Conservation (phyloP, 2,329 filamentous ascomycete species). For the Fusarium nelsonii region DNA sequence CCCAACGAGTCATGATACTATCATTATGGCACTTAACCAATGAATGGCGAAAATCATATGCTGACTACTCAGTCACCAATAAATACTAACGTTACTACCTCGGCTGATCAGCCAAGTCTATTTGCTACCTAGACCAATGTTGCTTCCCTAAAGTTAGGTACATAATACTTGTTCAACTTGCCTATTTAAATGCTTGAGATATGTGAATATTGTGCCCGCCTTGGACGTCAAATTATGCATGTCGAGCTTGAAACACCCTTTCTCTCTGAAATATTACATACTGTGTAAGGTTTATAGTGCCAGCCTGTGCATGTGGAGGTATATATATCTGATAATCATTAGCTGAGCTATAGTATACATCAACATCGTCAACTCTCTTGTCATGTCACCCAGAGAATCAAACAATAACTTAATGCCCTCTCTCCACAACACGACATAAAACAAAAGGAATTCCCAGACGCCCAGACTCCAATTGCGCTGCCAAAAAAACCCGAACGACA, state of each 20-base stretch:
- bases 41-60: slow-evolving; percentile 3
- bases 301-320: slow-evolving; percentile 2
- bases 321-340: slow-evolving; percentile 28
- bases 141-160: background rate
- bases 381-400: background rate
- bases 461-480: slow-evolving; percentile 38
- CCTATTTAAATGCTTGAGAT: too few relatives aligned
- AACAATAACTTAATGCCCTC: background rate
- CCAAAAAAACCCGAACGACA: slow-evolving; percentile 18
- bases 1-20: slow-evolving; percentile 18
- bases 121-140: too few relatives aligned
- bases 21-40: slow-evolving; percentile 3
- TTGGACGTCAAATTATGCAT: too few relatives aligned
- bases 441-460: slow-evolving; percentile 32
- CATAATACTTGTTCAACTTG: background rate
- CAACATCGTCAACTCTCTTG: slow-evolving; percentile 3
- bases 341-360: slow-evolving; percentile 28
- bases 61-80: background rate
- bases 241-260: background rate
- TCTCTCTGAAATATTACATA: background rate
- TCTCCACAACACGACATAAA: slow-evolving; percentile 5
- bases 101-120: slow-evolving; percentile 1
- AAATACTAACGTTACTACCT: too few relatives aligned
- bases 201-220: background rate
- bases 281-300: background rate